phyloP scores from a whole-genome alignment of 1,284 basidiomycete genomes.

The Apiotrichum akiyoshidainum region DNA sequence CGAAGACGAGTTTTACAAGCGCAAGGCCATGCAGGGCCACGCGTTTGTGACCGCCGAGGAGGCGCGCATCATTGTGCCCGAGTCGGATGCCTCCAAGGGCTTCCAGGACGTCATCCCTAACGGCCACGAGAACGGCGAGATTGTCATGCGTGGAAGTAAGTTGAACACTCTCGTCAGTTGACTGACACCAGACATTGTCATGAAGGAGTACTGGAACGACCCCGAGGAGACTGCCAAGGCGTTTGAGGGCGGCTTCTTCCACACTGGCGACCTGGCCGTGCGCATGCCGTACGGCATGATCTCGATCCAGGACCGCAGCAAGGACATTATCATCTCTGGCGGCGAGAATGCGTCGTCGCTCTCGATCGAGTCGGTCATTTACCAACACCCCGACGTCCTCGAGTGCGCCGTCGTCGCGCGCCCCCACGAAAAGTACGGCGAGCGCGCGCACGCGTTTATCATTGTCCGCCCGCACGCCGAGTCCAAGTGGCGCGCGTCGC shows the following conservation, averaged over 20 bases:
- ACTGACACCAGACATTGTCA: slow-evolving; percentile 9
- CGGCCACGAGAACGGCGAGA: slow-evolving; percentile 23
- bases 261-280: slow-evolving; percentile 76
- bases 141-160: slow-evolving; percentile 20
- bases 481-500: slow-evolving; percentile 4
- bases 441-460: slow-evolving; percentile 75
- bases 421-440: slow-evolving; percentile 66
- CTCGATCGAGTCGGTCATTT: slow-evolving; percentile 75
- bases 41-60: slow-evolving; percentile 18
- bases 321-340: slow-evolving; percentile 83
- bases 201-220: slow-evolving; percentile 70
- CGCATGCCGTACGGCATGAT: slow-evolving; percentile 81
- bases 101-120: slow-evolving; percentile 17
- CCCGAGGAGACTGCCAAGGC: slow-evolving; percentile 64
- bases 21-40: slow-evolving; percentile 26
- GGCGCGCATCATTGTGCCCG: slow-evolving; percentile 16
- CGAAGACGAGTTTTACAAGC: slow-evolving; percentile 21
- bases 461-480: slow-evolving; percentile 52
- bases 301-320: slow-evolving; percentile 42
- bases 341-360: slow-evolving; percentile 85
- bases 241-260: slow-evolving; percentile 73
- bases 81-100: slow-evolving; percentile 13
- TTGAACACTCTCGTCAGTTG: neutral
- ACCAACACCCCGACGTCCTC: slow-evolving; percentile 60
- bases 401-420: slow-evolving; percentile 74